Base-by-base conservation (phyloP, 2,329 filamentous ascomycete species). In the Botryosphaeria dothidea region DNA sequence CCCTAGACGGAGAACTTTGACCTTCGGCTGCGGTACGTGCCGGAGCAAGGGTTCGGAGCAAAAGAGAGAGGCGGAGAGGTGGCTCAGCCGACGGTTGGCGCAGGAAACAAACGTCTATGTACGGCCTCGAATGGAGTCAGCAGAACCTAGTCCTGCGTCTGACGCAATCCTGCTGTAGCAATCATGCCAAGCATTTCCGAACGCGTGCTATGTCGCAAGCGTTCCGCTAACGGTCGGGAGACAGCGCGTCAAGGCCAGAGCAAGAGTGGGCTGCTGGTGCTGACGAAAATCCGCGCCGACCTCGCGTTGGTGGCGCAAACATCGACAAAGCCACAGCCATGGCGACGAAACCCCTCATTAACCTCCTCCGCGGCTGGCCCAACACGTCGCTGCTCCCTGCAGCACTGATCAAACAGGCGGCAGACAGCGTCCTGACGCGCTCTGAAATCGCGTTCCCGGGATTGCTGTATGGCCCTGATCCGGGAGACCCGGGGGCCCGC, bases 391-490 rank as follows among this genome's bases (percentile, higher is more conserved):
- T 95, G 6, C 83, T 96, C 9, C 91, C 92, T 6, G 84, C 85
- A 2, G 75, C 81, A 4, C 81, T 88, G 15, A 83, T 96, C 65
- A 82, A 85, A 38, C 77, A 80, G 29, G 89, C 91, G 27, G 82
- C 89, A 65, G 79, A 84, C 65, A 79, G 81, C 61, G 86, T 88
- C 8, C 83, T 96, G 54, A 81, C 85, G 15, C 81, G 90, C 71
- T 84, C 86, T 9, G 73, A 77, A 8, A 79, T 90, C 65, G 86
- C 84, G 64, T 79, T 83, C 2, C 85, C 88, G 0, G 90, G 85
- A n/a, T 83, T 97, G 41, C 83, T 89, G 65, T 97, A 97, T 72
- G 93, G 90, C 0, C 89, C 92, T 0, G 92, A 96, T 74, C 80
- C 86, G 48, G 93, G 93, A 29, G 90, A 90, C 71, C 79, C 84